Evolutionary conservation across 2,329 filamentous ascomycete genomes (phyloP).

Genomic region (Raffaelea albimanens): DNA sequence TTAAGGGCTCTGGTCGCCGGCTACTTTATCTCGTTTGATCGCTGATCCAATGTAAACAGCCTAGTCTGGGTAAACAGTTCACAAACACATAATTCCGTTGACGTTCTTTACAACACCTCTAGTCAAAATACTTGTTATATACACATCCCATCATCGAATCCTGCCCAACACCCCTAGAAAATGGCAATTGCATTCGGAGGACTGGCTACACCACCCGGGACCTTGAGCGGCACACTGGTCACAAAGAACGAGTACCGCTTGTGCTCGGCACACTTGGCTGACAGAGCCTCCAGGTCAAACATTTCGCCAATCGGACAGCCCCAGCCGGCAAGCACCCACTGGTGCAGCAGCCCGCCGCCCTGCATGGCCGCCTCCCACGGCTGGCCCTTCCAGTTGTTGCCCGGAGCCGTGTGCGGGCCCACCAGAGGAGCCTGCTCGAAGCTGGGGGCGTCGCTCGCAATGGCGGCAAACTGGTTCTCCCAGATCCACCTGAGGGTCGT

Average conservation of each 20-base stretch:
- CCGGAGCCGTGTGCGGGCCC: conserved; percentile 7
- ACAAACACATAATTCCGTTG: too few relatives aligned
- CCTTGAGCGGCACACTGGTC: conserved; percentile 25
- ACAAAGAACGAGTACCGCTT: conserved; percentile 31
- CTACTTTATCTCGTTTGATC: too few relatives aligned
- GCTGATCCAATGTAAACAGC: too few relatives aligned
- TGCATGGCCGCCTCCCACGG: conserved; percentile 15
- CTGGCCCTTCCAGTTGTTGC: conserved; percentile 7
- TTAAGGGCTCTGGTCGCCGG: too few relatives aligned
- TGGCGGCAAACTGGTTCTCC: conserved; percentile 33
- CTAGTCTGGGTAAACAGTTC: too few relatives aligned
- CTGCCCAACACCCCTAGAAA: too few relatives aligned
- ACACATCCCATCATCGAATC: background rate
- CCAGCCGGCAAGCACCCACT: conserved; percentile 38
- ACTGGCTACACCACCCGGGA: conserved; percentile 26
- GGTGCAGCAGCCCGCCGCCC: conserved; percentile 19
- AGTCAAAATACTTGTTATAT: too few relatives aligned
- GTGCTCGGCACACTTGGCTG: conserved; percentile 21
- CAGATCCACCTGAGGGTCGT: conserved; percentile 33
- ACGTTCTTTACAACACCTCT: too few relatives aligned
- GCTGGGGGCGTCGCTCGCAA: conserved; percentile 30
- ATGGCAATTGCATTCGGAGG: conserved; percentile 29
- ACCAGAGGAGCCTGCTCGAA: conserved; percentile 30
- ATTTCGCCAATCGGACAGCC: conserved; percentile 41
- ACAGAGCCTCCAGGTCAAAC: conserved; percentile 33